Conservation (phyloP, 441 rosid genomes). For the Syzygium syzygioides region DNA sequence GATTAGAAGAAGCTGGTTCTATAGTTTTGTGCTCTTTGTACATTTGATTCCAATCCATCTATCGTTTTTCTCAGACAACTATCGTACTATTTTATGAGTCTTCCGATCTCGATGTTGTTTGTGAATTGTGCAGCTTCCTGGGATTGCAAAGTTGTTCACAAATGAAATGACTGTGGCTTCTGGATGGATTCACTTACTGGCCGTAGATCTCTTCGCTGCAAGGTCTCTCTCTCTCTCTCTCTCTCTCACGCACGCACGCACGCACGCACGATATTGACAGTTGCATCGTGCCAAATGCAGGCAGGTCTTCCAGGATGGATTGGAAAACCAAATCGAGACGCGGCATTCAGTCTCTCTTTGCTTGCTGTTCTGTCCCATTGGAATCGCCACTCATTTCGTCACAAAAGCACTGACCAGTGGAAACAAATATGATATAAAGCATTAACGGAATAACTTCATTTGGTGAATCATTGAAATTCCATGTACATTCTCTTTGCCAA, state of each 20-base stretch:
- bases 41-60: neutral
- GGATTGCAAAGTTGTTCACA: slow-evolving; percentile 78
- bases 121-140: slow-evolving; percentile 43
- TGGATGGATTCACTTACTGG: slow-evolving; percentile 92
- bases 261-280: neutral
- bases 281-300: slow-evolving; percentile 24
- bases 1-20: neutral
- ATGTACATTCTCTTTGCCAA: neutral
- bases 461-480: neutral
- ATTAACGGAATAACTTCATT: neutral
- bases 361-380: slow-evolving; percentile 81
- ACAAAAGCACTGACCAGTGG: slow-evolving; percentile 54
- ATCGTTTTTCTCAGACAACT: neutral
- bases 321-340: slow-evolving; percentile 70
- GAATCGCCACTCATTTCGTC: slow-evolving; percentile 58
- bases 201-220: slow-evolving; percentile 88
- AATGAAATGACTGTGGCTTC: slow-evolving; percentile 84
- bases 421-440: neutral
- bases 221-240: slow-evolving; percentile 29
- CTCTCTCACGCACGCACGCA: neutral
- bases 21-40: neutral
- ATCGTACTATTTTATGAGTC: neutral
- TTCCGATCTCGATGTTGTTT: neutral
- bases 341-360: slow-evolving; percentile 87
- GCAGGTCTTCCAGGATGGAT: slow-evolving; percentile 81